These are phyloP conservation scores for Lasiodiplodia citricola DNA, from an alignment of 2,329 filamentous ascomycete genomes.

Conservation along the genomic window DNA sequence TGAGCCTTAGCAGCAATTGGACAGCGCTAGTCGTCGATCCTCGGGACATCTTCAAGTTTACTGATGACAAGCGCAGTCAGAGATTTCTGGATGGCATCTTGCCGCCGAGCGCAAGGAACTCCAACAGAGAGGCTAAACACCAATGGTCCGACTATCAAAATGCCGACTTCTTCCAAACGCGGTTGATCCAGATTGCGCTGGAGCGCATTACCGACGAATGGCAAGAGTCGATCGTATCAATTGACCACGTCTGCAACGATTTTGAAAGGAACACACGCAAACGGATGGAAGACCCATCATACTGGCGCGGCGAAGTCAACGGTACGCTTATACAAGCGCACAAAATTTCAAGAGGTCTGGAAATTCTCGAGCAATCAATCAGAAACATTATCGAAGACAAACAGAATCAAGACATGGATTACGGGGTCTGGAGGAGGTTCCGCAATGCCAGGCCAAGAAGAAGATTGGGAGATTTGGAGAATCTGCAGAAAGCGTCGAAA, in stretches of 20 bases:
- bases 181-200: background rate
- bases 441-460: background rate
- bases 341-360: background rate
- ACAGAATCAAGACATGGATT: background rate
- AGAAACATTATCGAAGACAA: background rate
- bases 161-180: constrained; percentile 10
- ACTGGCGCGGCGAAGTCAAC: background rate
- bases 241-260: background rate
- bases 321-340: background rate
- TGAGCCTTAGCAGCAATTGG: background rate
- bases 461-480: background rate
- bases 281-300: background rate
- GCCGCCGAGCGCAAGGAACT: background rate
- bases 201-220: background rate
- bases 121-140: too few species aligned
- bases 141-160: background rate
- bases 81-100: background rate
- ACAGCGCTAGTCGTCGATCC: constrained; percentile 1
- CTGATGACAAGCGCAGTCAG: background rate
- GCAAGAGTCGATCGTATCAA: background rate
- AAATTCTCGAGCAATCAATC: background rate
- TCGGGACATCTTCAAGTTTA: background rate
- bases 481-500: background rate
- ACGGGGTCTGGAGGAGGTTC: constrained; percentile 10
- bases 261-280: background rate